Base-by-base conservation (phyloP, 371 early-diverging fungal species). In the Mycotypha africana region DNA sequence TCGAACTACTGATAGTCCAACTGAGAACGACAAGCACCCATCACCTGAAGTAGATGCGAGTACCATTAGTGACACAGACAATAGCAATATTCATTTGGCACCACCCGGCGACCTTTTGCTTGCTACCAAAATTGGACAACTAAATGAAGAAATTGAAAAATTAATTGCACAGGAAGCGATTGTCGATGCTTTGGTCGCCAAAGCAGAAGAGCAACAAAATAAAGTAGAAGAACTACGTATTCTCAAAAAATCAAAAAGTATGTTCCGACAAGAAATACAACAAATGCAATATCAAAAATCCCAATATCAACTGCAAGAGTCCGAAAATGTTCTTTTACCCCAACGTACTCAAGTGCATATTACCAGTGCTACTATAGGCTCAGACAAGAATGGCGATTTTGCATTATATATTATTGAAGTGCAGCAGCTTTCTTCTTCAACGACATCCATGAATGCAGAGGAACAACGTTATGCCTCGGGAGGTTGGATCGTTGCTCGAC, bases 331-430 rank as follows among this genome's bases (percentile, higher is more conserved):
- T 23, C 65, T 90, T 17, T 52, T 73, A 35, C 88, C 89, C 0
- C 73, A 78, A 3, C 78, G 81, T 11, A 73, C 83, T 6, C 70
- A 71, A 12, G 65, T 85, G 19, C 70, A 53, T 22, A 81, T 88
- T 30, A 77, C 74, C 0, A 76, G 72, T 35, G 77, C 75, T 0
- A 81, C 76, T 7, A 78, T 75, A 30, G 78, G 74, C 5, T 68
- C 64, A 5, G 80, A 71, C 33, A 65, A 64, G 8, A 65, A 67
- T 39, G 82, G 82, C 16, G 84, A 85, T 8, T 87, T 81, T 61
- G 83, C 84, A 0, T 59, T 85, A 4, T 92, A 90, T 52, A 75
- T 82, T 36, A 84, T 92, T 44, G 86, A 91, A 53, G 81, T 92
- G 5, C 85, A 87, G 34, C 83, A 85, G 42, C n/a, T n/a, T 44